Conservation (phyloP, 208 protist genomes). For the Trypanosoma grayi region DNA sequence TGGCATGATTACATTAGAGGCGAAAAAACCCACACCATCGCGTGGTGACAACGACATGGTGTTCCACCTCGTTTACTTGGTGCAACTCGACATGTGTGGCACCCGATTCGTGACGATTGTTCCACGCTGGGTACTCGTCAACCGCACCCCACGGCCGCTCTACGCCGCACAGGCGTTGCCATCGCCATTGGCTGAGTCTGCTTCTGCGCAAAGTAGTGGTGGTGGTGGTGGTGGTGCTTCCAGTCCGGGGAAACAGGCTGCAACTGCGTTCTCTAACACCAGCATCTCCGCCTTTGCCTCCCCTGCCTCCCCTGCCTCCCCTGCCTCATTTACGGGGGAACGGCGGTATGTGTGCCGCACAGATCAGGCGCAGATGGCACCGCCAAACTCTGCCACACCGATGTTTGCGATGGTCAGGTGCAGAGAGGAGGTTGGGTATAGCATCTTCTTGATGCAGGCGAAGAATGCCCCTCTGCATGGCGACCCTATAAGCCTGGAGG, state of each 20-base stretch:
- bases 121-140: conserved; percentile 84
- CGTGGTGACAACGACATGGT: conserved; percentile 15
- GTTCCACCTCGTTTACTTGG: conserved; percentile 72
- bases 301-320: too few relatives aligned
- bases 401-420: conserved; percentile 52
- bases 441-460: conserved; percentile 59
- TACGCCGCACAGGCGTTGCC: conserved; percentile 54
- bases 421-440: conserved; percentile 51
- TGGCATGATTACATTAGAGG: conserved; percentile 65
- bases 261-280: too few relatives aligned
- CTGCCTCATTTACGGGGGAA: background rate
- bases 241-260: too few relatives aligned
- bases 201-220: background rate
- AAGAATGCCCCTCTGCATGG: conserved; percentile 49
- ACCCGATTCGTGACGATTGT: conserved; percentile 68
- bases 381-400: conserved; percentile 45
- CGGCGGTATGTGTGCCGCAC: background rate
- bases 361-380: conserved; percentile 18
- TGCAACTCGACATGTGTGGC: conserved; percentile 52
- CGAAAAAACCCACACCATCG: background rate
- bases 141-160: conserved; percentile 57
- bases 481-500: conserved; percentile 71
- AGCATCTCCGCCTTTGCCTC: too few relatives aligned
- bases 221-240: background rate
- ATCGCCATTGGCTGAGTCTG: conserved; percentile 28